A percentile compares a stretch with the other conserved stretches of the same genome.
phyloP scores from a whole-genome alignment of 306 rosid species.

The Canavalia gladiata region DNA sequence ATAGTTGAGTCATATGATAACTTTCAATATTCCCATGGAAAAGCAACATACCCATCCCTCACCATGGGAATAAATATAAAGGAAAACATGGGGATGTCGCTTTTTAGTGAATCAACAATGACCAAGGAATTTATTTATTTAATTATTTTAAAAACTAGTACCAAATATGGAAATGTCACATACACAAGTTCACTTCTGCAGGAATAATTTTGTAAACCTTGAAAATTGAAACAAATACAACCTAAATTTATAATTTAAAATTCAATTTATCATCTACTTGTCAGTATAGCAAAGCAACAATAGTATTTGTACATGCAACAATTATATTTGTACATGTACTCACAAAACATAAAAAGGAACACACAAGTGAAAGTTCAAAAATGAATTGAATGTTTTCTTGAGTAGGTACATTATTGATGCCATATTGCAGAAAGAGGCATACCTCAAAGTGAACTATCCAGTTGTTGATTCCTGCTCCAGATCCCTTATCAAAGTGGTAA shows the following conservation, averaged over 20 bases:
- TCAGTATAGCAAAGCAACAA: slow-evolving; percentile 3
- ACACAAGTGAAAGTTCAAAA: background rate
- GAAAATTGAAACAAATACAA: background rate
- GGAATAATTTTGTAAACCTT: background rate
- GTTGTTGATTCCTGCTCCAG: slow-evolving; percentile 82
- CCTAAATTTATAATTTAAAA: background rate
- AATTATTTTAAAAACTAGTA: background rate
- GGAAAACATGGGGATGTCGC: background rate
- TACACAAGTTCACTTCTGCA: background rate
- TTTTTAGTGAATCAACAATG: background rate
- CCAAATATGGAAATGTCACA: background rate
- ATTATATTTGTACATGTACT: background rate
- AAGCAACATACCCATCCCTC: background rate
- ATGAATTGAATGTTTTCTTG: slow-evolving; percentile 7
- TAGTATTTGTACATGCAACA: background rate
- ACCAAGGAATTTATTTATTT: background rate
- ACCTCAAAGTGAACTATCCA: slow-evolving; percentile 94
- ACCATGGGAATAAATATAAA: background rate
- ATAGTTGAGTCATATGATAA: background rate
- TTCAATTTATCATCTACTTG: background rate
- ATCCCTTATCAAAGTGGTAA: slow-evolving; percentile 79
- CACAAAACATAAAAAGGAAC: slow-evolving; percentile 17
- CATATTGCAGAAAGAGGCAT: slow-evolving; percentile 46
- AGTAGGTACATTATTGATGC: slow-evolving; percentile 20
- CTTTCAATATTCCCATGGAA: background rate